Conservation (phyloP, 305 asterid species). For the Andrographis paniculata region DNA sequence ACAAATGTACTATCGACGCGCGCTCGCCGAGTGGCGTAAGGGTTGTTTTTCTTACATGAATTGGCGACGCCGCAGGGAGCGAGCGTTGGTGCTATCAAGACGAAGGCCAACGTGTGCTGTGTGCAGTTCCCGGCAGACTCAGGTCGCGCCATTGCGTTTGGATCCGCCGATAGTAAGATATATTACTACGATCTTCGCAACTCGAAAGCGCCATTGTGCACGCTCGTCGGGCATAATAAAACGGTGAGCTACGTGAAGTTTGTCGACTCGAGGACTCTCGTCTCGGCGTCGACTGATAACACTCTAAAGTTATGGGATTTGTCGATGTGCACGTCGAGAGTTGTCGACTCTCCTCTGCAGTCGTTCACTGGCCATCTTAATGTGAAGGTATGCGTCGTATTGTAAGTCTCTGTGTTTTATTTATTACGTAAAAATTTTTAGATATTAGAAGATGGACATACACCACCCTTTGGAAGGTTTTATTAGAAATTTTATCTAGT, state of each 20-base stretch:
- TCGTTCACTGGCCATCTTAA: constrained; percentile 92
- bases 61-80: constrained; percentile 75
- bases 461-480: too few relatives aligned
- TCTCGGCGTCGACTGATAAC: constrained; percentile 94
- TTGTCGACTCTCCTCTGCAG: constrained; percentile 82
- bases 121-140: constrained; percentile 89
- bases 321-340: constrained; percentile 63
- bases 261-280: constrained; percentile 82
- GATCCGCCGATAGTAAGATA: constrained; percentile 91
- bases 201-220: constrained; percentile 76
- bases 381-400: constrained; percentile 51
- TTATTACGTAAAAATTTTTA: too few relatives aligned
- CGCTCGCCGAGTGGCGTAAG: too few relatives aligned
- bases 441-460: too few relatives aligned
- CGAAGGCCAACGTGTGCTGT: constrained; percentile 97
- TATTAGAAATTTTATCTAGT: too few relatives aligned
- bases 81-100: constrained; percentile 74
- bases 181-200: constrained; percentile 95
- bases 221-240: constrained; percentile 83
- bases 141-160: constrained; percentile 77
- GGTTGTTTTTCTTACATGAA: constrained; percentile 52
- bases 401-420: too few relatives aligned
- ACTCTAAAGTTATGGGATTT: constrained; percentile 96
- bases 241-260: constrained; percentile 96
- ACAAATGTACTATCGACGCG: constrained; percentile 86